These are phyloP conservation scores for Diaporthe sp. DNA, from an alignment of 2,329 filamentous ascomycete species.

Conservation along the genomic window DNA sequence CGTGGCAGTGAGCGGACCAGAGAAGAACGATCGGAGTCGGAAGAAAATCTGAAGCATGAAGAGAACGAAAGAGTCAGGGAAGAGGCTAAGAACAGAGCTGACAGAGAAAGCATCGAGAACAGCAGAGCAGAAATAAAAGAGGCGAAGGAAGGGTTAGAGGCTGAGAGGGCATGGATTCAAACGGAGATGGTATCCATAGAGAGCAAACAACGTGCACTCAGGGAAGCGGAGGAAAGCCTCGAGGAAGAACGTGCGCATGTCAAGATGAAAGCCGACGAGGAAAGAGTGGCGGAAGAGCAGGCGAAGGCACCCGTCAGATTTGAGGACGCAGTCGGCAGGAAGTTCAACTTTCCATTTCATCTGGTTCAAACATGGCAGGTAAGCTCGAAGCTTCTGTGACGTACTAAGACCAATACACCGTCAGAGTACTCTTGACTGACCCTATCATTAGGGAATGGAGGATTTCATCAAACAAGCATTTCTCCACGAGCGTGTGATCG, in stretches of 20 bases:
- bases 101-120: not conserved
- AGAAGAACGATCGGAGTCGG: not conserved
- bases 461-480: not conserved
- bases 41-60: not conserved
- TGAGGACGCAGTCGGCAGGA: not conserved
- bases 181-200: not conserved
- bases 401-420: not conserved
- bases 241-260: not conserved
- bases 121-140: not conserved
- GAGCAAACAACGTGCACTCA: not conserved
- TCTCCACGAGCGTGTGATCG: not conserved
- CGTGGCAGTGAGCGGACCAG: not conserved
- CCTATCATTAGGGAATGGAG: not conserved
- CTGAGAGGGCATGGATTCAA: not conserved
- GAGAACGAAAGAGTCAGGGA: not conserved
- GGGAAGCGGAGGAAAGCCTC: not conserved
- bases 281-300: not conserved
- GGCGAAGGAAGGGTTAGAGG: not conserved
- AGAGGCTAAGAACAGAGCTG: not conserved
- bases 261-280: not conserved
- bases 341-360: not conserved
- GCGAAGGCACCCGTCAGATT: not conserved
- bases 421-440: not conserved
- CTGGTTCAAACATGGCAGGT: not conserved
- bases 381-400: not conserved